Evolutionary conservation across 2,329 filamentous ascomycete species (phyloP), one percentile per base, ranked within the genome.

Genomic region (Ascomycota sp.): DNA sequence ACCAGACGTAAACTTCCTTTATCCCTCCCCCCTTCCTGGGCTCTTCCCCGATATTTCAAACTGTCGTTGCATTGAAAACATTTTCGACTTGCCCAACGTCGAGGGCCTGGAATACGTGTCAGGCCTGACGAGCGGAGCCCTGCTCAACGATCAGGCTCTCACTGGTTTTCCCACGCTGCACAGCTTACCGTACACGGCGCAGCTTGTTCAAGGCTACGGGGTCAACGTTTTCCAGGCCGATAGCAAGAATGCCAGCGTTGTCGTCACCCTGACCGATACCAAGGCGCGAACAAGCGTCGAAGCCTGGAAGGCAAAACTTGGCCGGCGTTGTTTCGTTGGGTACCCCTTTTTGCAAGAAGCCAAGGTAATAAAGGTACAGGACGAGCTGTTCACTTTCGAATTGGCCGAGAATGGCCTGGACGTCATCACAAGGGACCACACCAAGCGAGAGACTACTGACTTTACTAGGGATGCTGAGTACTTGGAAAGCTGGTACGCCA

Each of bases 321-420:
- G 84, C 31, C 69, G 86, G 53, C 73, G 75, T 38, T 84, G 92
- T 38, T 82, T 82, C 49, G 79, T 95, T 39, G 84, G 86, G 28
- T 98, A 92, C 47, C 89, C 89, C 1, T 98, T 93, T 58, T 58
- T 98, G 41, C 80, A 92, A 45, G 91, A 98, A 56, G 89, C 81
- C 35, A 86, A 86, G 56, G 74, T 98, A 25, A 66, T 81, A 34
- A 76, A 74, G 36, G 80, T 95, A 2, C 86, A 83, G 1, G 89
- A 98, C 49, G 86, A 95, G 51, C 62, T 95, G 25, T 95, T 95
- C 50, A 77, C 79, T 45, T 98, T 93, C 48, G 63, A 73, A 12
- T 59, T 89, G 27, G 66, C 76, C 1, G 62, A 73, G 27, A 65
- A 72, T 39, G 70, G 71, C 37, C 62, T 62, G 29, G 70, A 76